Percentiles rank a stretch among this genome's conserved stretches.
phyloP scores from a whole-genome alignment of 495 filamentous ascomycete species.

The Astrothelium subdiscretum region DNA sequence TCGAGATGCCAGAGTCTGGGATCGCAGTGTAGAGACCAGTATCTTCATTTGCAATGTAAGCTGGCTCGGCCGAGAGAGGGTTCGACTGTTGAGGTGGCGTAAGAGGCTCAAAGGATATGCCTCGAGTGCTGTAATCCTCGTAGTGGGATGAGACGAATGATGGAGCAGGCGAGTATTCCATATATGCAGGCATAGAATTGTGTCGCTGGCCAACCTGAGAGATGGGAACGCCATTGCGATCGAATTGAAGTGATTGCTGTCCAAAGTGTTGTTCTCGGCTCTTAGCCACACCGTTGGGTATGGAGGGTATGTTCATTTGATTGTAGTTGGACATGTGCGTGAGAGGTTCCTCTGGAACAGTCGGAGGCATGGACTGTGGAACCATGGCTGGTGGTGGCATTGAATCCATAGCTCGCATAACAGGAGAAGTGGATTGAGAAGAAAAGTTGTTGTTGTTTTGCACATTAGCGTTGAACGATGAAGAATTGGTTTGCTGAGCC shows the following conservation, averaged over 20 bases:
- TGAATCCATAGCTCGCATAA: constrained; percentile 79
- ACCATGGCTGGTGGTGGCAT: constrained; percentile 73
- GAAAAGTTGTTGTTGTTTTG: constrained; percentile 51
- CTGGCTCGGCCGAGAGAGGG: constrained; percentile 69
- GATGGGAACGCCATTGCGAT: constrained; percentile 79
- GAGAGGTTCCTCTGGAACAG: constrained; percentile 66
- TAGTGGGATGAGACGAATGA: constrained; percentile 95
- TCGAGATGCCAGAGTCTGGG: constrained; percentile 53
- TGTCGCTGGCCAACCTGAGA: constrained; percentile 76
- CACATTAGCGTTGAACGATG: constrained; percentile 82
- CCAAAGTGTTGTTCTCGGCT: constrained; percentile 66
- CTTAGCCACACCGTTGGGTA: constrained; percentile 61
- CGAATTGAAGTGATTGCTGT: constrained; percentile 59
- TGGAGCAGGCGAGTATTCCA: constrained; percentile 95
- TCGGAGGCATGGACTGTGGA: constrained; percentile 39
- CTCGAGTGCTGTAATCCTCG: constrained; percentile 94
- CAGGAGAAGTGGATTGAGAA: constrained; percentile 66
- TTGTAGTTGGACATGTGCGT: constrained; percentile 50
- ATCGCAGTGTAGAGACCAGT: constrained; percentile 91
- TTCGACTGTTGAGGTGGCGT: constrained; percentile 86
- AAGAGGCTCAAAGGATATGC: constrained; percentile 89
- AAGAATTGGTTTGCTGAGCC: constrained; percentile 95
- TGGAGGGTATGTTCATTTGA: constrained; percentile 30
- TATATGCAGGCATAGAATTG: constrained; percentile 91
- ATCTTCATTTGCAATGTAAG: constrained; percentile 96